Conservation (phyloP, 352 stramenopile species). For the Blastocystis hominis region DNA sequence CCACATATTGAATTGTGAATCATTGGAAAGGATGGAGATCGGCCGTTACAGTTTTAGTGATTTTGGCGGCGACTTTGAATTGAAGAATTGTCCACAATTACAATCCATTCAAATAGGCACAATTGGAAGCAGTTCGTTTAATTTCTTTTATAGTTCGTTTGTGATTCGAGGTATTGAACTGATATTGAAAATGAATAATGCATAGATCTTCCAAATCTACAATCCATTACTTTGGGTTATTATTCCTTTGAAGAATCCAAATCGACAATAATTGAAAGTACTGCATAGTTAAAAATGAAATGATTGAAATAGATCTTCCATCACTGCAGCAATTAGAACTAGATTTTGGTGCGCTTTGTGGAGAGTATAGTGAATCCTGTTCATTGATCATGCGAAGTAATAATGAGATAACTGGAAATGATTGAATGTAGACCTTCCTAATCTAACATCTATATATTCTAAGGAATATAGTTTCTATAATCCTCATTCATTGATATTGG, state of each 20-base stretch:
- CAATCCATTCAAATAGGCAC: too few relatives aligned
- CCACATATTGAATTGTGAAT: too few relatives aligned
- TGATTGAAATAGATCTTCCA: background rate
- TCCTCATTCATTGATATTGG: background rate
- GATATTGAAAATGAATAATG: background rate
- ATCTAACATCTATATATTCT: background rate
- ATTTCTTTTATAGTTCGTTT: too few relatives aligned
- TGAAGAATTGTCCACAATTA: too few relatives aligned
- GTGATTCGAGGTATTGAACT: too few relatives aligned
- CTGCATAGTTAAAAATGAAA: background rate
- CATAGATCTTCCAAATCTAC: background rate
- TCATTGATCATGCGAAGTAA: background rate
- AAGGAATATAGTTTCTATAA: background rate
- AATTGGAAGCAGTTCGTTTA: too few relatives aligned
- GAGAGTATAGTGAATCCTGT: background rate
- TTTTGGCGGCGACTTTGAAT: too few relatives aligned
- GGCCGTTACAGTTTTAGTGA: too few relatives aligned
- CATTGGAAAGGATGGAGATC: too few relatives aligned
- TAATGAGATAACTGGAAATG: background rate
- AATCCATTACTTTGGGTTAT: background rate
- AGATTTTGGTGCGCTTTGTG: background rate
- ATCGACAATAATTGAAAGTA: background rate
- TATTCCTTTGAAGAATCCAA: background rate
- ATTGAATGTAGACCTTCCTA: background rate
- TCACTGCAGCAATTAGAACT: background rate